A percentile compares a stretch with the other conserved stretches of the same genome.
These are phyloP conservation scores for Boletus edulis DNA, from an alignment of 768 basidiomycete species.

Conservation along the genomic window DNA sequence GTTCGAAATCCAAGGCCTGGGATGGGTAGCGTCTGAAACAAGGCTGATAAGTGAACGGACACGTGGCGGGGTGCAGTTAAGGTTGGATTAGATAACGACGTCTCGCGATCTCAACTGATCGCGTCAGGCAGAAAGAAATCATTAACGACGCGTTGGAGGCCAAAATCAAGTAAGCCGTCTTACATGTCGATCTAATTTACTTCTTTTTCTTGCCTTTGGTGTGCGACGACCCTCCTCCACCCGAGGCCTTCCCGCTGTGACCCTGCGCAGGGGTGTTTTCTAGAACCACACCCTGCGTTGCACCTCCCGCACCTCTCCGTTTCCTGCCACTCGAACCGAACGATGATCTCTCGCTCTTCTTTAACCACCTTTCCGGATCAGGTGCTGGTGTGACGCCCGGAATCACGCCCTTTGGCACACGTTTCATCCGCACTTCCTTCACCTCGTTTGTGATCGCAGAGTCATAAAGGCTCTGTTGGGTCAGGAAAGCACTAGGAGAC, in stretches of 20 bases:
- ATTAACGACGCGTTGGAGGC: conserved; percentile 22
- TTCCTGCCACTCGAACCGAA: conserved; percentile 50
- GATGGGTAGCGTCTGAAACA: background rate
- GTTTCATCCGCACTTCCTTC: conserved; percentile 57
- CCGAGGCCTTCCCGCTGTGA: conserved; percentile 33
- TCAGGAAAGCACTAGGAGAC: conserved; percentile 23
- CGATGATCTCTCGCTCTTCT: conserved; percentile 76
- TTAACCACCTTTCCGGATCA: conserved; percentile 86
- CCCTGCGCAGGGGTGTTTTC: conserved; percentile 21
- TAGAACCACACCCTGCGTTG: conserved; percentile 62
- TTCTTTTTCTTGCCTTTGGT: conserved; percentile 70
- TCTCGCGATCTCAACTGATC: conserved; percentile 19
- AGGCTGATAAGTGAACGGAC: background rate
- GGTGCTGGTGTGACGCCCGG: conserved; percentile 80
- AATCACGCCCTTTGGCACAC: conserved; percentile 72
- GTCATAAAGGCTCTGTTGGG: conserved; percentile 31
- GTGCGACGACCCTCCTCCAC: conserved; percentile 36
- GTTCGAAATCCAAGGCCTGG: background rate
- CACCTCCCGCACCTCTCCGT: conserved; percentile 55
- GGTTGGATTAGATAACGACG: conserved; percentile 30
- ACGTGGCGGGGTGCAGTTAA: conserved; percentile 13
- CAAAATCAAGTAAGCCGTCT: conserved; percentile 17
- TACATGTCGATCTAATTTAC: conserved; percentile 37
- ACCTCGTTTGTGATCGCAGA: conserved; percentile 37
- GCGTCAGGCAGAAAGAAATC: conserved; percentile 15